Percentiles rank a stretch among this genome's conserved stretches.
Evolutionary conservation across 2,329 filamentous ascomycete genomes (phyloP).

Genomic region (Magnaporthiopsis rhizophila): DNA sequence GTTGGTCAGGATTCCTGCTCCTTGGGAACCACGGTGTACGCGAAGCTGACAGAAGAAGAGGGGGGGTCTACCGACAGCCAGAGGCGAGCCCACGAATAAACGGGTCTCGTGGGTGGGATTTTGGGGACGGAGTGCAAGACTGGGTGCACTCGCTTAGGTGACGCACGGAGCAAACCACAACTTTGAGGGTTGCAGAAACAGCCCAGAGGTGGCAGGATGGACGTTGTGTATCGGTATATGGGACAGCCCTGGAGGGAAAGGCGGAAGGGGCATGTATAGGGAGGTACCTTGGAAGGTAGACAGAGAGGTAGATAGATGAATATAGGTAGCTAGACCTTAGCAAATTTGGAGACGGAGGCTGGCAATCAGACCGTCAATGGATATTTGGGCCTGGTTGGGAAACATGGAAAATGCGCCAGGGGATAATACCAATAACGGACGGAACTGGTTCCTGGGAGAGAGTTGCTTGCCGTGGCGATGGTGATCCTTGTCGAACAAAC

Average conservation of each 20-base stretch:
- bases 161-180: neutral
- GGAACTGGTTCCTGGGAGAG: neutral
- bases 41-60: neutral
- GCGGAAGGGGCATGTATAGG: neutral
- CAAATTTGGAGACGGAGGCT: too few species aligned
- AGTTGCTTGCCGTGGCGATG: neutral
- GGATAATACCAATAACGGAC: neutral
- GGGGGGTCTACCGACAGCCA: neutral
- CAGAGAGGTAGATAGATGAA: too few species aligned
- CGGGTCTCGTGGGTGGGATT: neutral
- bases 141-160: neutral
- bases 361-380: too few species aligned
- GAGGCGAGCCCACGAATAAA: neutral
- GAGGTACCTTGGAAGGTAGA: too few species aligned
- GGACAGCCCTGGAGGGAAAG: neutral
- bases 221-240: neutral
- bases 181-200: neutral
- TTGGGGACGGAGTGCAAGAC: neutral
- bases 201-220: too few species aligned
- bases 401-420: neutral
- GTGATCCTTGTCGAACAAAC: neutral
- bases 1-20: neutral
- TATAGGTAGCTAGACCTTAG: too few species aligned
- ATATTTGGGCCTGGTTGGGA: too few species aligned
- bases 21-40: neutral